Base-by-base conservation (phyloP, 768 basidiomycete species). In the Sarcodon aspratus region DNA sequence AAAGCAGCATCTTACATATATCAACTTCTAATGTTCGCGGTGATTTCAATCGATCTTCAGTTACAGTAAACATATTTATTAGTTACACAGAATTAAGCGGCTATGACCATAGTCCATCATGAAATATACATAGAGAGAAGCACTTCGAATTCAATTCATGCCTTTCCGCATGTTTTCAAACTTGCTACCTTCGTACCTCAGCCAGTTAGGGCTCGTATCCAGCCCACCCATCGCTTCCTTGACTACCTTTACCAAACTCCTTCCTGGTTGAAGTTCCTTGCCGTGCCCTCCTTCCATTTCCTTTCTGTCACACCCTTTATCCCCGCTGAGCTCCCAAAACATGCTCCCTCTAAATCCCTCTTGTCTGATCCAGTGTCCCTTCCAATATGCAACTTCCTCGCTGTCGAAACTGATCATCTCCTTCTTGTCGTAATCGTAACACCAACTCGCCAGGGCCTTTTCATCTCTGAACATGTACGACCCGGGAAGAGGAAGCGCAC, bases 321-420 rank as follows among this genome's bases (percentile, higher is more conserved):
- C 95, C 2, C 89, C 91, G 55, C 83, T 85, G 37, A 95, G 70
- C 62, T 94, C 90, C 90, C 89, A 92, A 56, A 84, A 84, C 96
- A 99, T 99, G 48, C 85, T 86, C 0, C 96, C 96, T 6, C 87
- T 89, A 4, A 98, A 67, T 0, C 78, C 76, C 59, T 84, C 76
- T 34, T 76, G 72, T 57, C 69, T 70, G 59, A 98, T 92, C 69
- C 84, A 97, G 50, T 75, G 72, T 11, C 86, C 89, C 63, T 94
- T 93, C 74, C 75, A 74, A 46, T 63, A 62, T 2, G 75, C 89
- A 1, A 87, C 73, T 17, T 76, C 66, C 48, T 82, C 85, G 38
- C 69, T 75, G 59, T 95, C 91, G 59, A 79, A 95, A 59, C 84
- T 84, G 55, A 94, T 69, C 79, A 91, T 80, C 66, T 96, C 92